A percentile compares a stretch with the other conserved stretches of the same genome.
Conservation (phyloP, 2,329 filamentous ascomycete genomes). For the Colletotrichum sp. region DNA sequence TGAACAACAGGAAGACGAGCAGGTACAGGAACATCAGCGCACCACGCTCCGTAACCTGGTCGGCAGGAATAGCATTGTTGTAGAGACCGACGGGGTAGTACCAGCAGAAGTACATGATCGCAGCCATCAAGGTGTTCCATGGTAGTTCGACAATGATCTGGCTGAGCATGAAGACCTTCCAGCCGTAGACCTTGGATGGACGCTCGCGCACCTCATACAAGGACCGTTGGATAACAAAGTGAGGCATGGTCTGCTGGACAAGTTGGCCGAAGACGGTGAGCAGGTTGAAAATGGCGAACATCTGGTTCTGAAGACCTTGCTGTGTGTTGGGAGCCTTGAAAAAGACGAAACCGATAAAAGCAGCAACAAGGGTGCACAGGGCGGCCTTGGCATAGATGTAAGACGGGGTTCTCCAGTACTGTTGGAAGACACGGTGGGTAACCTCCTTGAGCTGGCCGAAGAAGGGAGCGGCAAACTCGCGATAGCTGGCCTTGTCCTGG, state of each 20-base stretch:
- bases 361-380: conserved; percentile 67
- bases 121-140: conserved; percentile 79
- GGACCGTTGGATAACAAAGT: conserved; percentile 81
- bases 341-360: conserved; percentile 87
- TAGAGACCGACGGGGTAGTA: conserved; percentile 87
- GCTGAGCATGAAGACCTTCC: conserved; percentile 84
- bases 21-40: conserved; percentile 81
- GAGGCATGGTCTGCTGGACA: conserved; percentile 82
- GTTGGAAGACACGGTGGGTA: conserved; percentile 78
- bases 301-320: conserved; percentile 83
- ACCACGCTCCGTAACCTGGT: conserved; percentile 70
- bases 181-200: conserved; percentile 83
- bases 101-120: conserved; percentile 81
- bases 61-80: conserved; percentile 67
- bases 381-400: conserved; percentile 86
- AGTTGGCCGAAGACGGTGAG: conserved; percentile 82
- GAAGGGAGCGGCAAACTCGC: conserved; percentile 84
- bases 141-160: conserved; percentile 86
- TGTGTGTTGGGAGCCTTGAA: conserved; percentile 73
- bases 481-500: conserved; percentile 54
- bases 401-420: conserved; percentile 88
- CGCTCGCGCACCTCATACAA: conserved; percentile 87
- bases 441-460: conserved; percentile 70
- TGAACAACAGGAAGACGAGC: conserved; percentile 78
- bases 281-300: conserved; percentile 87